Percentiles rank a stretch among this genome's conserved stretches.
phyloP scores from a whole-genome alignment of 148 eudicot genomes.

The Rhododendron mucronatum region DNA sequence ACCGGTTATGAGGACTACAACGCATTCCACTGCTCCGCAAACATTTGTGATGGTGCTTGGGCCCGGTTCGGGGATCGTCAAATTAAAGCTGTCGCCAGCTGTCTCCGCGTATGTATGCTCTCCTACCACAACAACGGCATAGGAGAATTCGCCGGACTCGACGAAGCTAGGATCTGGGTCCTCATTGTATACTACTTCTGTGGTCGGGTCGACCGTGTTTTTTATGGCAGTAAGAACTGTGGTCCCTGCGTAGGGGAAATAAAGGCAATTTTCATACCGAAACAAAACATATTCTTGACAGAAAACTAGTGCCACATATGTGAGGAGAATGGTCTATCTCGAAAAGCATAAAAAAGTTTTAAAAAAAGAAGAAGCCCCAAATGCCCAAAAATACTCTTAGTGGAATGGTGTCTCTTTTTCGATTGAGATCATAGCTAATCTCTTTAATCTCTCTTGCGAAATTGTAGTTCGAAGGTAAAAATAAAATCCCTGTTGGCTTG shows the following conservation, averaged over 20 bases:
- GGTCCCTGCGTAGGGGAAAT: constrained; percentile 29
- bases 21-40: constrained; percentile 33
- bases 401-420: too few species aligned
- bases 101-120: constrained; percentile 52
- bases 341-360: too few species aligned
- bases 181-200: constrained; percentile 40
- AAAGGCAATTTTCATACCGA: too few species aligned
- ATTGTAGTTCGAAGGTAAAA: too few species aligned
- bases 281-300: too few species aligned
- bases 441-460: too few species aligned
- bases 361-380: too few species aligned
- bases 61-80: constrained; percentile 44
- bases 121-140: constrained; percentile 52
- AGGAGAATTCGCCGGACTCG: constrained; percentile 32
- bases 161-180: constrained; percentile 29
- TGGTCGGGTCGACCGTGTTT: constrained; percentile 31
- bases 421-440: too few species aligned
- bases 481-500: too few species aligned
- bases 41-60: constrained; percentile 31
- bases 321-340: too few species aligned
- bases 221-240: constrained; percentile 43
- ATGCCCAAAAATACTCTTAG: too few species aligned
- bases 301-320: too few species aligned
- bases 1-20: constrained; percentile 39
- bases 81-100: constrained; percentile 39